phyloP scores from a whole-genome alignment of 1,284 basidiomycete species.

The Naganishia cerealis region DNA sequence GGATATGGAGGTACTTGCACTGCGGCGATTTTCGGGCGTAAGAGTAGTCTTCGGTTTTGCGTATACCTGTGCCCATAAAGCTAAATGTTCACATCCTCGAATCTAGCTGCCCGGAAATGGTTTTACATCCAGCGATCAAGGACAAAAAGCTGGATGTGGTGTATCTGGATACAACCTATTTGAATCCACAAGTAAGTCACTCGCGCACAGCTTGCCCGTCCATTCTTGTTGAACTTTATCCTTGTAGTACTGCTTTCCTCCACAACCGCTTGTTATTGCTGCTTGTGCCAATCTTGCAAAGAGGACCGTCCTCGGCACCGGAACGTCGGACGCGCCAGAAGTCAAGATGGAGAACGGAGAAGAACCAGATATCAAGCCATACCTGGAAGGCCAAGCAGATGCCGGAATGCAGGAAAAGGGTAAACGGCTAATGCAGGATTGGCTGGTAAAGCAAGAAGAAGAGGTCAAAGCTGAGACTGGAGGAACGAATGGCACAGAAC shows the following conservation, averaged over 20 bases:
- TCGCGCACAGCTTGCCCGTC: constrained; percentile 13
- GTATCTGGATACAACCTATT: constrained; percentile 95
- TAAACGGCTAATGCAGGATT: constrained; percentile 54
- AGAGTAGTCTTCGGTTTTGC: constrained; percentile 26
- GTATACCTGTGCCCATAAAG: no score
- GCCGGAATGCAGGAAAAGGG: constrained; percentile 46
- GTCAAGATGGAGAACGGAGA: constrained; percentile 43
- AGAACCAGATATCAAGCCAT: constrained; percentile 51
- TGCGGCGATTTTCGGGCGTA: constrained; percentile 90
- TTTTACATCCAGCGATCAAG: constrained; percentile 74
- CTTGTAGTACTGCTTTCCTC: constrained; percentile 82
- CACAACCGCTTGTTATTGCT: constrained; percentile 85
- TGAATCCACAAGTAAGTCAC: constrained; percentile 72
- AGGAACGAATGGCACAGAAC: constrained; percentile 43
- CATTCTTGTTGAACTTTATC: neutral
- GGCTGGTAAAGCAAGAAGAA: constrained; percentile 51
- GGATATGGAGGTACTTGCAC: constrained; percentile 83
- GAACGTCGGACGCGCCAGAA: constrained; percentile 34
- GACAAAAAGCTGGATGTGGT: constrained; percentile 79
- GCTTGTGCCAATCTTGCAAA: constrained; percentile 83
- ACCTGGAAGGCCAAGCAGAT: constrained; percentile 42
- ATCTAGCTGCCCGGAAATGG: constrained; percentile 67
- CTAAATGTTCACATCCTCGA: constrained; percentile 37
- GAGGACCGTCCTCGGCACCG: constrained; percentile 57
- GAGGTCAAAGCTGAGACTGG: constrained; percentile 43